These are phyloP conservation scores for Blastomyces gilchristii DNA, from an alignment of 2,329 filamentous ascomycete genomes.

Conservation along the genomic window DNA sequence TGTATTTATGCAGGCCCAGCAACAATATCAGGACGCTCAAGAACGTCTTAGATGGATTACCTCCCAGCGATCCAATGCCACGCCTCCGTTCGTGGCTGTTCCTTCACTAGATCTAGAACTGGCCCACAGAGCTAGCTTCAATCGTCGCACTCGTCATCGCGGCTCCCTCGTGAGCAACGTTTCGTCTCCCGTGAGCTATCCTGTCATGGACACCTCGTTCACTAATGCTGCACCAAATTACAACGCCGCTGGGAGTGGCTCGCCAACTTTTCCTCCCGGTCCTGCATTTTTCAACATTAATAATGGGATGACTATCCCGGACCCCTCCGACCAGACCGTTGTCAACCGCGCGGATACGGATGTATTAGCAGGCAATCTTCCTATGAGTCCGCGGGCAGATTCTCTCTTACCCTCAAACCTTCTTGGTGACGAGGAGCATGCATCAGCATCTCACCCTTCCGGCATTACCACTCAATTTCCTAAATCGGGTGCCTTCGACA, in stretches of 20 bases:
- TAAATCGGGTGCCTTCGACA: conserved; percentile 21
- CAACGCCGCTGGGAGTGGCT: conserved; percentile 40
- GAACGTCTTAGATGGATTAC: conserved; percentile 37
- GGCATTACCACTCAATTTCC: conserved; percentile 11
- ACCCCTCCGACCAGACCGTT: conserved; percentile 32
- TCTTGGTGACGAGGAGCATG: conserved; percentile 45
- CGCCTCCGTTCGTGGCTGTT: conserved; percentile 32
- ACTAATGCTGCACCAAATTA: conserved; percentile 35
- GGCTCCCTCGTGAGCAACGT: conserved; percentile 39
- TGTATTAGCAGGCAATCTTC: conserved; percentile 45
- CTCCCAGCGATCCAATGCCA: conserved; percentile 28
- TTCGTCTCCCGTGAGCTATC: conserved; percentile 37
- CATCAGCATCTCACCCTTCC: conserved; percentile 6
- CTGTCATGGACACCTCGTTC: conserved; percentile 32
- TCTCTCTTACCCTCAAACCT: conserved; percentile 52
- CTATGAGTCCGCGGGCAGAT: conserved; percentile 55
- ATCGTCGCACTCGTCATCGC: conserved; percentile 36
- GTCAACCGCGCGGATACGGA: conserved; percentile 44
- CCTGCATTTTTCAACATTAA: conserved; percentile 52
- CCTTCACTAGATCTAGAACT: conserved; percentile 35
- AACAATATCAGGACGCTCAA: conserved; percentile 38
- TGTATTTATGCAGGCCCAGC: conserved; percentile 24
- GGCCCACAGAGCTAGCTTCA: conserved; percentile 31
- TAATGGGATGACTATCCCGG: conserved; percentile 51
- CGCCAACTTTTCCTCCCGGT: conserved; percentile 42